These are phyloP conservation scores for Chenopodium formosanum DNA, from an alignment of 148 eudicot species.

Conservation along the genomic window DNA sequence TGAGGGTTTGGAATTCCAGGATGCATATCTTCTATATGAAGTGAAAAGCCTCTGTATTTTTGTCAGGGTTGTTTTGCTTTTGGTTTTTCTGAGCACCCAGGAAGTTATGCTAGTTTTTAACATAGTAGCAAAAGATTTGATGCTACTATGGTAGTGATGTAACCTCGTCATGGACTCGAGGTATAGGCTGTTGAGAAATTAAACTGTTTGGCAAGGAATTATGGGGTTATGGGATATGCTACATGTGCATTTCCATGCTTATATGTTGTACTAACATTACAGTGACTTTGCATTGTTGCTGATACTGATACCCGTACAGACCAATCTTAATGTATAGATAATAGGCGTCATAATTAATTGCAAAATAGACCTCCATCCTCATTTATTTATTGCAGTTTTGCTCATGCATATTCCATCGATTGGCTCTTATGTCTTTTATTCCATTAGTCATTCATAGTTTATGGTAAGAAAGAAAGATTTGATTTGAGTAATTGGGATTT, in stretches of 20 bases:
- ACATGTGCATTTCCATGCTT: background rate
- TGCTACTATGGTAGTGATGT: background rate
- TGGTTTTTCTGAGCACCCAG: background rate
- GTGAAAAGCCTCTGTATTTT: conserved; percentile 1
- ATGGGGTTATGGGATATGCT: background rate
- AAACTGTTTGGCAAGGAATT: background rate
- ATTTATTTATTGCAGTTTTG: no score
- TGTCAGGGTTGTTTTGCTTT: background rate
- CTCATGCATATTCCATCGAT: no score
- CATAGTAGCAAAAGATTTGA: background rate
- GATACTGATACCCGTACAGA: background rate
- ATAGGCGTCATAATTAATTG: background rate
- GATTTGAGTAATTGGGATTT: no score
- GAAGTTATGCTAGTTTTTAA: background rate
- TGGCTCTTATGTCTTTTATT: no score
- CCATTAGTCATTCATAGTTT: no score
- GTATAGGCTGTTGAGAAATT: background rate
- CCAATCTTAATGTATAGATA: background rate
- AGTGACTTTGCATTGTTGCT: background rate
- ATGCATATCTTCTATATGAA: background rate
- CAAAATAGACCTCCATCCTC: background rate
- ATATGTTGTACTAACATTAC: background rate
- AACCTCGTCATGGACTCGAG: background rate
- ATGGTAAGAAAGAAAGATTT: no score
- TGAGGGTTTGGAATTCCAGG: conserved; percentile 4